Conservation (phyloP, 768 basidiomycete species). For the Suillus variegatus region DNA sequence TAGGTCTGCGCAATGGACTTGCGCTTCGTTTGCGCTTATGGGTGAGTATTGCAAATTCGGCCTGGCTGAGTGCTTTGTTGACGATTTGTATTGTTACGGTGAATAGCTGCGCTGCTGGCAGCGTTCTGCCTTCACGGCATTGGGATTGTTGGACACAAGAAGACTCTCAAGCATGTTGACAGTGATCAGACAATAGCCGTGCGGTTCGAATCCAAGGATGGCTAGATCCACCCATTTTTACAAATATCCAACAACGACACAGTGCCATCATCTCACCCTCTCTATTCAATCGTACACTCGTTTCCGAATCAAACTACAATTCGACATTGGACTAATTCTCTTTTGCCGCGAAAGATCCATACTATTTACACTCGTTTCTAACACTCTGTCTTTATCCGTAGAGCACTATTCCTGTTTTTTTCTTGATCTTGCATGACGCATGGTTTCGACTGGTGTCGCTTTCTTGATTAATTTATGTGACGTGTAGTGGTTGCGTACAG, state of each 20-base stretch:
- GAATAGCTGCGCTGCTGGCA: slow-evolving; percentile 33
- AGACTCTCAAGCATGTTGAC: slow-evolving; percentile 8
- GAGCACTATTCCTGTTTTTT: not conserved
- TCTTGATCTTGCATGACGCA: not conserved
- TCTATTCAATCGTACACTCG: not conserved
- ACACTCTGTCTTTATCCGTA: not conserved
- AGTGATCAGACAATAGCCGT: slow-evolving; percentile 25
- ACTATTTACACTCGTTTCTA: not conserved
- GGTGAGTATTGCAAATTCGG: slow-evolving; percentile 39
- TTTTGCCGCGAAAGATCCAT: no score
- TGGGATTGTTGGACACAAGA: slow-evolving; percentile 40
- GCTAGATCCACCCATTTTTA: not conserved
- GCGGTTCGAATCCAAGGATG: not conserved
- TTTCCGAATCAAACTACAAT: not conserved
- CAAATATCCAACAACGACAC: not conserved
- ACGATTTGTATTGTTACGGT: not conserved
- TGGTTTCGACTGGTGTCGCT: not conserved
- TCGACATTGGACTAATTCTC: not conserved
- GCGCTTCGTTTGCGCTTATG: slow-evolving; percentile 55
- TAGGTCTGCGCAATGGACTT: slow-evolving; percentile 63
- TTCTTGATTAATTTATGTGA: not conserved
- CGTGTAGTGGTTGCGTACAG: not conserved
- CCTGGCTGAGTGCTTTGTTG: not conserved
- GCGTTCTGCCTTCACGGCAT: slow-evolving; percentile 39
- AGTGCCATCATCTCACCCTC: not conserved